phyloP scores from a whole-genome alignment of 306 rosid genomes.

The Prunus dulcis region DNA sequence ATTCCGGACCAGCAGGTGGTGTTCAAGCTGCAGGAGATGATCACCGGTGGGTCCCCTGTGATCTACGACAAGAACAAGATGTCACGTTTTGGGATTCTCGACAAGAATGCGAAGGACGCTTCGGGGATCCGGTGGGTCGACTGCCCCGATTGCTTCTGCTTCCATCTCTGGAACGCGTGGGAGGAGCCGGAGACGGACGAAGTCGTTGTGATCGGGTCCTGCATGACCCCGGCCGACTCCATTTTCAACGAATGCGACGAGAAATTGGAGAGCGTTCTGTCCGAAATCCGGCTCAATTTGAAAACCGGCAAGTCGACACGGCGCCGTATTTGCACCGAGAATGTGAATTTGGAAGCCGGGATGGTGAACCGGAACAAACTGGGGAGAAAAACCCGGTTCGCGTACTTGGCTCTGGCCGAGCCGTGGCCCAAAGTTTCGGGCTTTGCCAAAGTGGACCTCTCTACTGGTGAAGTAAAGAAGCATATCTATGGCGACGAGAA shows the following conservation, averaged over 20 bases:
- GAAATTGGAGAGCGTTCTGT: constrained; percentile 55
- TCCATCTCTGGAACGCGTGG: constrained; percentile 98
- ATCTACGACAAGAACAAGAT: constrained; percentile 60
- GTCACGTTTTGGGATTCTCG: constrained; percentile 62
- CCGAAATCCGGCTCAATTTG: constrained; percentile 78
- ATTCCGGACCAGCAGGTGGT: constrained; percentile 97
- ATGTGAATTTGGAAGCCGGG: constrained; percentile 85
- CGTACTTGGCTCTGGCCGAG: constrained; percentile 79
- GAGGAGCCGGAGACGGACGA: constrained; percentile 66
- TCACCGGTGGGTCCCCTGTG: constrained; percentile 87
- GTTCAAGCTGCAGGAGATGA: constrained; percentile 71
- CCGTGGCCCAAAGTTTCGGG: constrained; percentile 99
- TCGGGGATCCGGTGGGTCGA: constrained; percentile 68
- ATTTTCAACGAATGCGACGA: constrained; percentile 92
- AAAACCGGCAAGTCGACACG: constrained; percentile 63
- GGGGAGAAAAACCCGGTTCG: constrained; percentile 65
- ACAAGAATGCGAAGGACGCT: constrained; percentile 56
- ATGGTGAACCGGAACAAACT: constrained; percentile 87
- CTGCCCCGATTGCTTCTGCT: constrained; percentile 84
- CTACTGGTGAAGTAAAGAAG: constrained; percentile 50
- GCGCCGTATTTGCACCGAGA: constrained; percentile 47
- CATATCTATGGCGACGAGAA: constrained; percentile 54
- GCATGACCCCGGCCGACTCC: constrained; percentile 95
- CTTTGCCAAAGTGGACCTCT: constrained; percentile 74
- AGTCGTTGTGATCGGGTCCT: constrained; percentile 82